Conservation (phyloP, 2,329 filamentous ascomycete genomes). For the Cercospora nicotianae region DNA sequence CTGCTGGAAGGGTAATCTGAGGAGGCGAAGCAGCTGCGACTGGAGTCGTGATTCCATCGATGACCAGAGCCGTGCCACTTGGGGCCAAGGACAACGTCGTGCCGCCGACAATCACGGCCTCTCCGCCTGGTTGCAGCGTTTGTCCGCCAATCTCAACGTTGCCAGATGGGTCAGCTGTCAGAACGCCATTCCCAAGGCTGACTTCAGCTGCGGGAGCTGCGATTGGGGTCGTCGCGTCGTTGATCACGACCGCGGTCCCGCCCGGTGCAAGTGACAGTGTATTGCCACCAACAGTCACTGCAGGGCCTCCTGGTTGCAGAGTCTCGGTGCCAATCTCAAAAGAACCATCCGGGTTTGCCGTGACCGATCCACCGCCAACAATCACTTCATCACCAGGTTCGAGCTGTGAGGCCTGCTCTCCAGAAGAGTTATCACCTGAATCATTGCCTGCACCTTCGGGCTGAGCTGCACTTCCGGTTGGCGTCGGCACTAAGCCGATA, state of each 20-base stretch:
- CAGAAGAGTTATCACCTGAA: neutral
- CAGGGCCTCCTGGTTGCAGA: neutral
- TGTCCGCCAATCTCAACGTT: neutral
- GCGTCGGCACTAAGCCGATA: constrained; percentile 2
- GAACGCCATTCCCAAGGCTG: neutral
- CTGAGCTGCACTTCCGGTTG: neutral
- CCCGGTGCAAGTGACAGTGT: constrained; percentile 4
- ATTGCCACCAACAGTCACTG: neutral
- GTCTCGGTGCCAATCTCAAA: neutral
- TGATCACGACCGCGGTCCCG: neutral
- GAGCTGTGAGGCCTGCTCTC: neutral
- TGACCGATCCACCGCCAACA: neutral
- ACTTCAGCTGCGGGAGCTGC: neutral
- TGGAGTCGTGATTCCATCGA: neutral
- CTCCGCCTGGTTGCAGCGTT: neutral
- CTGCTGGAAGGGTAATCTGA: neutral
- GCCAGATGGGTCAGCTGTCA: neutral
- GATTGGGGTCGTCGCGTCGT: neutral
- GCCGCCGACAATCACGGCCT: neutral
- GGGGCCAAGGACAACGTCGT: neutral
- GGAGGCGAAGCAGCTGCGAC: neutral
- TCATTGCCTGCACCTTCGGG: neutral
- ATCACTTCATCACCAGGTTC: constrained; percentile 3
- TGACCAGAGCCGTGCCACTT: neutral
- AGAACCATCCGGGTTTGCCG: constrained; percentile 3